Evolutionary conservation across 352 stramenopile genomes (phyloP).

Genomic region (Globisporangium orthogonon): DNA sequence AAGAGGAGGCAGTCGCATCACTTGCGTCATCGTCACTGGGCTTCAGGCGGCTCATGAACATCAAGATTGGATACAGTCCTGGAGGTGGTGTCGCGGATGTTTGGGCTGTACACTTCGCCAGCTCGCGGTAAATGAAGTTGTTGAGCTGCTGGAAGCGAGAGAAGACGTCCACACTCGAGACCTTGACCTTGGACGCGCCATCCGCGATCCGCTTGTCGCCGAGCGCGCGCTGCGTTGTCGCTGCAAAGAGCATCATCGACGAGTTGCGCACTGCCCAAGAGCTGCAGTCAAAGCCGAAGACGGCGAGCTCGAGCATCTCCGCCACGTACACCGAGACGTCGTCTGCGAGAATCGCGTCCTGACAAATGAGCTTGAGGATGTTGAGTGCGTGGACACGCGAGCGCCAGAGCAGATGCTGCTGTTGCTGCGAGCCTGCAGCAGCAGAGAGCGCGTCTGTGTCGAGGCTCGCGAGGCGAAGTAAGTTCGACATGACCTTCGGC

Average conservation of each 20-base stretch:
- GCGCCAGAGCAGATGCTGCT: conserved; percentile 60
- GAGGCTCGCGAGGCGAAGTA: conserved; percentile 56
- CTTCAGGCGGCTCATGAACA: conserved; percentile 74
- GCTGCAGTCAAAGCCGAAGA: conserved; percentile 79
- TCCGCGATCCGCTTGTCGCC: conserved; percentile 83
- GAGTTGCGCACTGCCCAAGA: conserved; percentile 89
- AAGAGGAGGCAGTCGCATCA: conserved; percentile 4
- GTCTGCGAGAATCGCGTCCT: conserved; percentile 82
- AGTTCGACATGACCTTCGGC: conserved; percentile 58
- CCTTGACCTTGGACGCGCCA: conserved; percentile 45
- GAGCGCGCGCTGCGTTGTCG: conserved; percentile 68
- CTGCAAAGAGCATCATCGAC: conserved; percentile 90
- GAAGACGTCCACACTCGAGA: conserved; percentile 73
- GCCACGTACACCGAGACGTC: conserved; percentile 81
- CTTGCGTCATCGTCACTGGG: conserved; percentile 52
- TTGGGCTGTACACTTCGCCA: conserved; percentile 29
- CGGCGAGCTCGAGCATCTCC: conserved; percentile 76
- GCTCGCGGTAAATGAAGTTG: conserved; percentile 47
- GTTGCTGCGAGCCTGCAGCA: conserved; percentile 8
- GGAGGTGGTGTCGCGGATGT: conserved; percentile 23
- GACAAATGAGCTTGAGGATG: conserved; percentile 87
- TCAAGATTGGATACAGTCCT: conserved; percentile 65
- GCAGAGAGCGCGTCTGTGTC: conserved; percentile 47
- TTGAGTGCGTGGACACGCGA: conserved; percentile 84
- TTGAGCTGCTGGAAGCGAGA: conserved; percentile 69